phyloP scores from a whole-genome alignment of 495 filamentous ascomycete species.

The Lepraria neglecta region DNA sequence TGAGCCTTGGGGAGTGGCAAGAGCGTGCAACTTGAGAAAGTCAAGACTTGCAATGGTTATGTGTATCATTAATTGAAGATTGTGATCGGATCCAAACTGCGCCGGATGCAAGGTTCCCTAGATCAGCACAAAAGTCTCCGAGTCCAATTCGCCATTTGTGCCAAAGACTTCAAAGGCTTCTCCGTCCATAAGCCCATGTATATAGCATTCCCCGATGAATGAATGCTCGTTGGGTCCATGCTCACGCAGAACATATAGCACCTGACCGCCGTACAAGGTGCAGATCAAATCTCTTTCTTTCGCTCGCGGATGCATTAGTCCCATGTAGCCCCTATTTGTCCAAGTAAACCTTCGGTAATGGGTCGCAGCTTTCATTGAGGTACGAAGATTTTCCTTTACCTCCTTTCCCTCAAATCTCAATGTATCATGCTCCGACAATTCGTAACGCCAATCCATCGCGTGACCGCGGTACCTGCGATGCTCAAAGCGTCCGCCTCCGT shows the following conservation, averaged over 20 bases:
- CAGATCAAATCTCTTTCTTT: neutral
- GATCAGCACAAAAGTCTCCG: too few relatives aligned
- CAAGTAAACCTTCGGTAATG: neutral
- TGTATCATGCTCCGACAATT: neutral
- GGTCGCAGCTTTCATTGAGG: neutral
- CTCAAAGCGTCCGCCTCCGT: too few relatives aligned
- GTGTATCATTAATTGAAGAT: too few relatives aligned
- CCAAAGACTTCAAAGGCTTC: neutral
- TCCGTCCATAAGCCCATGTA: neutral
- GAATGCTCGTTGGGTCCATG: neutral
- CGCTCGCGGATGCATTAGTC: neutral
- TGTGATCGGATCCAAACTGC: too few relatives aligned
- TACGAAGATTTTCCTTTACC: neutral
- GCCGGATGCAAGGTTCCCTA: too few relatives aligned
- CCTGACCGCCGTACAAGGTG: neutral
- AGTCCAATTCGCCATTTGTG: neutral
- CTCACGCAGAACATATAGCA: neutral
- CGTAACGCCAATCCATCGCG: neutral
- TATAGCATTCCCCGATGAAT: neutral
- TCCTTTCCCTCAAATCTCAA: neutral
- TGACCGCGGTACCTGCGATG: too few relatives aligned
- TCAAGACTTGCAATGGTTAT: neutral
- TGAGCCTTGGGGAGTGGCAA: too few relatives aligned
- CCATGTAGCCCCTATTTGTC: neutral
- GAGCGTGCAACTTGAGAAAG: too few relatives aligned